Evolutionary conservation across 371 early-diverging fungal genomes (phyloP), one percentile per base, ranked within the genome.

Genomic region (Blyttiomyces sp.): DNA sequence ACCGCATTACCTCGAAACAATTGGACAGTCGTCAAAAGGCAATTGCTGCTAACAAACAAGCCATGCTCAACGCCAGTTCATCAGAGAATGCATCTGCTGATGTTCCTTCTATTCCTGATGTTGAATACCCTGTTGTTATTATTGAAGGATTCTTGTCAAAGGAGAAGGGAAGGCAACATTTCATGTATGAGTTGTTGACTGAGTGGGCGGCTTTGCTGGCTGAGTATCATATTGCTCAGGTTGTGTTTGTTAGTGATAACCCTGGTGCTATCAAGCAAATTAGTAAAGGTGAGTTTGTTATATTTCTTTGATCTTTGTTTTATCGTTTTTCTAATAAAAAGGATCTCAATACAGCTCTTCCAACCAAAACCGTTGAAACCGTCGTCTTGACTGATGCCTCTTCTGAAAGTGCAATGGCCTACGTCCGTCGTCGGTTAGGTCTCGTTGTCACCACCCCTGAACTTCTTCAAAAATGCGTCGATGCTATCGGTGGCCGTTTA

Each of bases 181-280:
- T 90, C 31, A 44, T 79, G 13, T 88, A 89, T 79, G 85, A 86
- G 16, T 74, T 83, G 21, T 46, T 95, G 16, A 81, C 93, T 4
- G 86, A 93, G 65, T 76, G 76, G 76, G 76, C 69, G 2, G 67
- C 64, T 1, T 39, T 63, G 23, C 26, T 68, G 19, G 57, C 66
- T 17, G 73, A 78, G 43, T 51, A 66, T 24, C 66, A 68, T 36
- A 45, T 92, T 49, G 94, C 95, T 0, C 93, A 96, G 71, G 93
- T 95, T n/a, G 79, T 96, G 16, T 89, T 95, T 68, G 84, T 92
- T 2, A 87, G 84, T 52, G 85, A 87, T 57, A 90, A 88, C 71
- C 87, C 88, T 33, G 77, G 80, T 33, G 87, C 87, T 0, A 65
- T 79, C 57, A 90, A 89, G 63, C 77, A 77, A 0, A 63, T 94